Conservation (phyloP, 1,139 yeast species). For the Hemisphaericaspora xylofermentans region DNA sequence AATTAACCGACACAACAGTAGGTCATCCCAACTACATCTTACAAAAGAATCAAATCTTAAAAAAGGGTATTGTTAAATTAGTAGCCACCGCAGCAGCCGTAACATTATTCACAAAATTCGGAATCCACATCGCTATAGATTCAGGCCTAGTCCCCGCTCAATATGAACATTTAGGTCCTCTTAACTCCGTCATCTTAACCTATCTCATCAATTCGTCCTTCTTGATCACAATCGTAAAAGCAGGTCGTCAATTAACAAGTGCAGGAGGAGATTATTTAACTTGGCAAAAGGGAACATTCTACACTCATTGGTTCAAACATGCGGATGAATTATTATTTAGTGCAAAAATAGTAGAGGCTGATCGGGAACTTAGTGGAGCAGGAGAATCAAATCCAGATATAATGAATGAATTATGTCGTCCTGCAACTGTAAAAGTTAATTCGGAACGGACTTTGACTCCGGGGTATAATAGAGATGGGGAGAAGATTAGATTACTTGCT, state of each 20-base stretch:
- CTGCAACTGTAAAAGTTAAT: conserved; percentile 23
- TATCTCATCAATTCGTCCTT: conserved; percentile 63
- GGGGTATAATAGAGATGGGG: conserved; percentile 38
- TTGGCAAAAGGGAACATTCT: conserved; percentile 68
- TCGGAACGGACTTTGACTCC: conserved; percentile 32
- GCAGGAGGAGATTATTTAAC: conserved; percentile 57
- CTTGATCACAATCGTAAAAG: conserved; percentile 57
- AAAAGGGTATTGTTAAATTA: conserved; percentile 29
- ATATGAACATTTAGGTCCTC: conserved; percentile 48
- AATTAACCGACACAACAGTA: conserved; percentile 59
- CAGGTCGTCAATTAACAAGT: conserved; percentile 46
- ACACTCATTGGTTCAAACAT: conserved; percentile 63
- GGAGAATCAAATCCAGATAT: conserved; percentile 37
- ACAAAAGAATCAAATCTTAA: conserved; percentile 28
- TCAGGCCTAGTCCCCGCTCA: conserved; percentile 31
- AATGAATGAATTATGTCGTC: conserved; percentile 41
- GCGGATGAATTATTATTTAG: conserved; percentile 71
- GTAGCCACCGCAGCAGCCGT: conserved; percentile 34
- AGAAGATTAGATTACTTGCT: conserved; percentile 40
- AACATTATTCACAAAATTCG: conserved; percentile 39
- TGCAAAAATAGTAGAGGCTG: conserved; percentile 64
- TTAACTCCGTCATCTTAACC: conserved; percentile 63
- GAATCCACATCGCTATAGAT: conserved; percentile 37
- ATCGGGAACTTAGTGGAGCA: conserved; percentile 52
- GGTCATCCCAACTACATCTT: conserved; percentile 53